Base-by-base conservation (phyloP, 768 basidiomycete genomes). In the Rhizopogon roseolus region DNA sequence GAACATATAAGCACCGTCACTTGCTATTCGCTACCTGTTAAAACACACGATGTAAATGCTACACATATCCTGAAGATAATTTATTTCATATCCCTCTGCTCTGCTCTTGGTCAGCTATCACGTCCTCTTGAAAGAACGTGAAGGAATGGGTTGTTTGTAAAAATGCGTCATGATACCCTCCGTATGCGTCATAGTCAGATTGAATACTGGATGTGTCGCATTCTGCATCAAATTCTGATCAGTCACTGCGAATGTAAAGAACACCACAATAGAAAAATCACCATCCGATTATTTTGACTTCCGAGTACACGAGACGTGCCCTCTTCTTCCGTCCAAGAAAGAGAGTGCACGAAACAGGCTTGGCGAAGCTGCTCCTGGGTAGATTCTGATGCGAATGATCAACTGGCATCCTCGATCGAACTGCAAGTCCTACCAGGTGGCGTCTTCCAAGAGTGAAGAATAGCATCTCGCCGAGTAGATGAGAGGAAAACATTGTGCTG, bases 151-250 rank as follows among this genome's bases (percentile, higher is more conserved):
- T 56, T 90, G 88, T 3, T 75, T 71, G 66, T 92, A 92, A 62
- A 91, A 92, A 67, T 88, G 75, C 10, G 76, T 72, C 81, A 92
- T 84, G 17, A 92, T 77, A 0, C 64, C 78, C 57, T 86, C 79
- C 3, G 81, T 68, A 57, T 91, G 82, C 0, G 88, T 82, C 4
- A 82, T 72, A 0, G 88, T 85, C 45, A 93, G 68, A 57, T 90
- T 89, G 69, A 90, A 86, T 13, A 92, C 56, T 0, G 90, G 90
- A 56, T 90, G 87, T 0, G 87, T 88, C 6, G 90, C 88, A 61
- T 93, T 93, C 89, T 92, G 55, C 5, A 10, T 16, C 10, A 2
- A 38, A n/a, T 37, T 16, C 52, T 46, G 36, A 36, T 53, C 5
- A 37, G 49, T 55, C 5, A 54, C 34, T 16, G 1, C 0, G 22